phyloP scores from a whole-genome alignment of 2,329 filamentous ascomycete species.

The Xylaria digitata region DNA sequence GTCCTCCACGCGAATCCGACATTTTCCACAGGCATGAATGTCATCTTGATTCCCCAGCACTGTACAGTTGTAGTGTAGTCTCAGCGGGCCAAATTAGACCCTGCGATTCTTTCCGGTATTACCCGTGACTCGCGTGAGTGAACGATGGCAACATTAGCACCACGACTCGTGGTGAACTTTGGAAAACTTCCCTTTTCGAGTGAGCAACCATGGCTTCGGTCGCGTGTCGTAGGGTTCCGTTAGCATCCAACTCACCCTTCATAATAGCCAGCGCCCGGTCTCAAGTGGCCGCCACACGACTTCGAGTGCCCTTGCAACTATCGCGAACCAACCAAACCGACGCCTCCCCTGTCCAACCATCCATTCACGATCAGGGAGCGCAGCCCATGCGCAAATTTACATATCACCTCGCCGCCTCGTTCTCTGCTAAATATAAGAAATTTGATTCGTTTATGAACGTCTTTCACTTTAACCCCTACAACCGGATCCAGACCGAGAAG shows the following conservation, averaged over 20 bases:
- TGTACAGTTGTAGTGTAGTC: constrained; percentile 14
- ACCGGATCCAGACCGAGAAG: constrained; percentile 65
- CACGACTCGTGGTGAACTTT: constrained; percentile 38
- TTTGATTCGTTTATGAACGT: constrained; percentile 76
- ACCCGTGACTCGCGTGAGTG: constrained; percentile 33
- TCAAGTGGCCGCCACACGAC: constrained; percentile 35
- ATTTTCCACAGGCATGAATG: not conserved
- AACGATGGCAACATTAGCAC: constrained; percentile 37
- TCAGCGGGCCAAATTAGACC: constrained; percentile 20
- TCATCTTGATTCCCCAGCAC: not conserved
- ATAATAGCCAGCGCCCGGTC: constrained; percentile 39
- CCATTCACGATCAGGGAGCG: constrained; percentile 38
- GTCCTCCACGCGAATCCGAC: constrained; percentile 9
- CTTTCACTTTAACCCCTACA: constrained; percentile 77
- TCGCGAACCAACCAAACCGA: constrained; percentile 36
- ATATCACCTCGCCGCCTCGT: constrained; percentile 79
- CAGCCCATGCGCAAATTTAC: constrained; percentile 59
- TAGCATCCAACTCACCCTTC: constrained; percentile 36
- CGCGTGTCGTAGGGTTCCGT: constrained; percentile 38
- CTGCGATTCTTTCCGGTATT: constrained; percentile 36
- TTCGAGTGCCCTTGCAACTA: constrained; percentile 22
- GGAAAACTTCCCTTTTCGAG: constrained; percentile 36
- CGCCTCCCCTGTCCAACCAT: constrained; percentile 43
- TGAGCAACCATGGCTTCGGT: constrained; percentile 46
- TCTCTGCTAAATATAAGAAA: constrained; percentile 75